Percentiles rank a stretch among this genome's conserved stretches.
Conservation (phyloP, 352 stramenopile genomes). For the Phytophthora parvispora region DNA sequence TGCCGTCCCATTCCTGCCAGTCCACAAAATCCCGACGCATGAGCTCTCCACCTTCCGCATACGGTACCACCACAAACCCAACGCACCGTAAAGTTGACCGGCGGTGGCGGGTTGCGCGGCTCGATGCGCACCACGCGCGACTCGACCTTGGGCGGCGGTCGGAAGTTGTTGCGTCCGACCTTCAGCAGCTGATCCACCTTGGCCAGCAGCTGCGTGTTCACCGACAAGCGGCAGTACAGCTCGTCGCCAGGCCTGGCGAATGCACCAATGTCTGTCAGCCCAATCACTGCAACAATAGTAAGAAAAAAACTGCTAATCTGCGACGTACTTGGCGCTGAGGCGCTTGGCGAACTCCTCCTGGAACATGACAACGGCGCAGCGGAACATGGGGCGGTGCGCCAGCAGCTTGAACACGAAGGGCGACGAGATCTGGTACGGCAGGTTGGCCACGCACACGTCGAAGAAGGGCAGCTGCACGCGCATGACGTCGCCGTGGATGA, state of each 20-base stretch:
- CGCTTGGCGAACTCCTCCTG: conserved; percentile 99
- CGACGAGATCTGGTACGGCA: conserved; percentile 99
- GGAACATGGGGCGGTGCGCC: conserved; percentile 98
- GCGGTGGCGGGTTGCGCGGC: conserved; percentile 98
- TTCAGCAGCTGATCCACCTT: conserved; percentile 99
- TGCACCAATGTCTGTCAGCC: not conserved
- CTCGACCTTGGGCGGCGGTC: conserved; percentile 98
- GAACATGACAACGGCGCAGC: conserved; percentile 99
- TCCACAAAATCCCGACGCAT: conserved; percentile 7
- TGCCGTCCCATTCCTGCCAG: conserved; percentile 98
- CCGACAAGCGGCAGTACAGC: conserved; percentile 98
- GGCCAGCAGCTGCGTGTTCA: conserved; percentile 99
- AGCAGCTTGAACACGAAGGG: conserved; percentile 99
- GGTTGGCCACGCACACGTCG: conserved; percentile 99
- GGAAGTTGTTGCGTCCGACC: conserved; percentile 99
- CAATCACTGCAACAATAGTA: not conserved
- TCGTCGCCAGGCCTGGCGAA: conserved; percentile 92
- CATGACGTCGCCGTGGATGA: conserved; percentile 99
- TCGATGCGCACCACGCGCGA: conserved; percentile 98
- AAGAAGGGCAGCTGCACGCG: conserved; percentile 99
- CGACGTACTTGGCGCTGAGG: conserved; percentile 93
- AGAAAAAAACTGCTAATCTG: not conserved
- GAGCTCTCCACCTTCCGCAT: conserved; percentile 1
- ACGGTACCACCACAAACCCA: not conserved
- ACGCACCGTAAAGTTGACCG: conserved; percentile 97